Conservation (phyloP, 1,284 basidiomycete species). For the Ganoderma resinaceum region DNA sequence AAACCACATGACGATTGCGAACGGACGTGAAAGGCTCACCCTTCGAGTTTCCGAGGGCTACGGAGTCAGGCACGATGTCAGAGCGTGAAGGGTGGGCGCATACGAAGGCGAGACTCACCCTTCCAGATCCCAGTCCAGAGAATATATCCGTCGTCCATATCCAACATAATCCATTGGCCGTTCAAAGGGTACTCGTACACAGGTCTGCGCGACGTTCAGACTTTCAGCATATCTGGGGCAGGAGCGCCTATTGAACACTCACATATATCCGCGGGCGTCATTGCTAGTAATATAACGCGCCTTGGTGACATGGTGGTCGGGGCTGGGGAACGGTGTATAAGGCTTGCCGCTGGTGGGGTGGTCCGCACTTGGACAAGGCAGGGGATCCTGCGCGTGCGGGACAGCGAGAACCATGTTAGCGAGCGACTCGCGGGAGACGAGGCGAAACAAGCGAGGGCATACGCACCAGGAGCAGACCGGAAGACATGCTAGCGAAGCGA, state of each 20-base stretch:
- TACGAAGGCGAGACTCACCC: constrained; percentile 51
- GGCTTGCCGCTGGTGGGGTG: constrained; percentile 51
- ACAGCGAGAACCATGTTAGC: background rate
- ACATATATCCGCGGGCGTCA: constrained; percentile 89
- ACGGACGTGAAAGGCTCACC: constrained; percentile 49
- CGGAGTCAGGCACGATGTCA: constrained; percentile 10
- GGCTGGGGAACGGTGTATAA: constrained; percentile 78
- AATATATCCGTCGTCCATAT: constrained; percentile 88
- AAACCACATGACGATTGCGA: constrained; percentile 5
- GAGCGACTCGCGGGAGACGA: background rate
- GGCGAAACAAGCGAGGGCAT: background rate
- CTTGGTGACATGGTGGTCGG: constrained; percentile 82
- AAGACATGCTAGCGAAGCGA: constrained; percentile 41
- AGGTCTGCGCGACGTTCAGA: constrained; percentile 54
- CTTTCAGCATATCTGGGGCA: constrained; percentile 21
- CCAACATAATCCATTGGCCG: constrained; percentile 92
- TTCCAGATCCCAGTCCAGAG: constrained; percentile 92
- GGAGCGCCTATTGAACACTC: constrained; percentile 17
- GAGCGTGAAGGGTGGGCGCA: constrained; percentile 5
- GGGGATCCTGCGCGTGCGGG: constrained; percentile 50
- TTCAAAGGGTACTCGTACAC: constrained; percentile 89
- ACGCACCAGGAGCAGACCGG: constrained; percentile 39
- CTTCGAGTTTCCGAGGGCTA: constrained; percentile 86
- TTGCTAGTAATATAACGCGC: constrained; percentile 88
- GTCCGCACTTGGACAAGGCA: constrained; percentile 53